Conservation (phyloP, 2,329 filamentous ascomycete genomes). For the Domatiomyces globalis region DNA sequence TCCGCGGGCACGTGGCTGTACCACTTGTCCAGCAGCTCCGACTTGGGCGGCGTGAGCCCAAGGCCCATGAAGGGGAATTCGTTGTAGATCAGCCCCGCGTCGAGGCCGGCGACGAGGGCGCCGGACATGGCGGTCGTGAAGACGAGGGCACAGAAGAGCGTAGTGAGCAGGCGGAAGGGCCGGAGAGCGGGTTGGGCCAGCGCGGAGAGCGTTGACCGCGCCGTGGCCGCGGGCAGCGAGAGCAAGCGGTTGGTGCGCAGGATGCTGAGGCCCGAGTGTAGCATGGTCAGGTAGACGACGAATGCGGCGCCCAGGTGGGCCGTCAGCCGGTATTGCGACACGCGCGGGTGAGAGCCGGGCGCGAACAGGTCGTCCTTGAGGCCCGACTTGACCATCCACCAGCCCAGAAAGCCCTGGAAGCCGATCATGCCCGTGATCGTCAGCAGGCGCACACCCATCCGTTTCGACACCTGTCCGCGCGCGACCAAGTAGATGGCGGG, state of each 20-base stretch:
- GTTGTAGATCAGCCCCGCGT: constrained; percentile 96
- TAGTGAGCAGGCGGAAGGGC: constrained; percentile 58
- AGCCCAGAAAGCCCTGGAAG: constrained; percentile 88
- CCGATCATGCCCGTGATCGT: constrained; percentile 84
- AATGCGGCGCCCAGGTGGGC: constrained; percentile 85
- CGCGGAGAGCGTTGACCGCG: constrained; percentile 46
- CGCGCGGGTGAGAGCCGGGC: constrained; percentile 75
- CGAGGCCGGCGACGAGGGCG: constrained; percentile 81
- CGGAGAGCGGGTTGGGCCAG: constrained; percentile 55
- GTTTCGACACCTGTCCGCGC: constrained; percentile 58
- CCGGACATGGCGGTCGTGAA: constrained; percentile 90
- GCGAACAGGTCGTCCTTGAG: constrained; percentile 92
- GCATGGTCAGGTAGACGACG: constrained; percentile 84
- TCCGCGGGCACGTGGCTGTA: constrained; percentile 67
- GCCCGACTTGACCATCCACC: constrained; percentile 99
- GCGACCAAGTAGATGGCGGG: constrained; percentile 81
- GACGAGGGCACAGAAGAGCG: constrained; percentile 57
- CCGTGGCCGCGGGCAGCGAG: constrained; percentile 38
- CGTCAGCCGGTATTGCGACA: constrained; percentile 85
- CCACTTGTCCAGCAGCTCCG: constrained; percentile 72
- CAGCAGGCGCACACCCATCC: constrained; percentile 61
- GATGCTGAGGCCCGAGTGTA: constrained; percentile 73
- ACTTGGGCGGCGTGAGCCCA: constrained; percentile 63
- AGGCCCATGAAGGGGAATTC: constrained; percentile 93
- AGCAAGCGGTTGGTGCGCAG: constrained; percentile 64